A percentile compares a stretch with the other conserved stretches of the same genome.
Conservation (phyloP, 2,329 filamentous ascomycete species). For the Cryphonectria nitschkei region DNA sequence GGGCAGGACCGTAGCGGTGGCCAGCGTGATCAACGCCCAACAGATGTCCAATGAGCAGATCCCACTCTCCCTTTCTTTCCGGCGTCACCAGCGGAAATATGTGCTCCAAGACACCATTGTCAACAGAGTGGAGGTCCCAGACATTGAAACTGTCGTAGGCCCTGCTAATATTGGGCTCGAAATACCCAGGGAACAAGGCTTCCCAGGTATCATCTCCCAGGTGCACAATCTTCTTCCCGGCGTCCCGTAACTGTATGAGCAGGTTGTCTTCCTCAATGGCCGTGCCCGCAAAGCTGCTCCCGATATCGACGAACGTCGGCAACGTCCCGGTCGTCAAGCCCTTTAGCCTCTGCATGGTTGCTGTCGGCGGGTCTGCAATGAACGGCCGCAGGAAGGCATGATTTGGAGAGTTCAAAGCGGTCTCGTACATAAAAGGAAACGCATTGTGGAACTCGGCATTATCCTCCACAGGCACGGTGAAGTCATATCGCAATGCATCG, state of each 20-base stretch:
- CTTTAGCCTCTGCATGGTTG: slow-evolving; percentile 89
- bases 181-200: slow-evolving; percentile 89
- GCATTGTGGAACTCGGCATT: slow-evolving; percentile 77
- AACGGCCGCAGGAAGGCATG: slow-evolving; percentile 92
- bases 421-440: slow-evolving; percentile 84
- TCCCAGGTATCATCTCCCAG: slow-evolving; percentile 99
- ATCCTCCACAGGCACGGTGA: slow-evolving; percentile 77
- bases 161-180: slow-evolving; percentile 81
- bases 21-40: slow-evolving; percentile 96
- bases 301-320: slow-evolving; percentile 91
- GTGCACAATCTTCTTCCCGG: slow-evolving; percentile 79
- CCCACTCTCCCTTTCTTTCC: slow-evolving; percentile 74
- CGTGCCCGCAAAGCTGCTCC: slow-evolving; percentile 93
- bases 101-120: slow-evolving; percentile 91
- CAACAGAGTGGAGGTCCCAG: slow-evolving; percentile 95
- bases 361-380: slow-evolving; percentile 94
- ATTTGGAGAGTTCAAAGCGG: slow-evolving; percentile 70
- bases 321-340: slow-evolving; percentile 93
- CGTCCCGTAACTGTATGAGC: slow-evolving; percentile 67
- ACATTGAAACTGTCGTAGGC: slow-evolving; percentile 98
- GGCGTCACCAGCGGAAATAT: slow-evolving; percentile 79
- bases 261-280: slow-evolving; percentile 92
- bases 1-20: slow-evolving; percentile 92
- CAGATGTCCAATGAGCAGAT: slow-evolving; percentile 92
- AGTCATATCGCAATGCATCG: slow-evolving; percentile 95